Conservation (phyloP, 306 rosid species). For the Lotus japonicus region DNA sequence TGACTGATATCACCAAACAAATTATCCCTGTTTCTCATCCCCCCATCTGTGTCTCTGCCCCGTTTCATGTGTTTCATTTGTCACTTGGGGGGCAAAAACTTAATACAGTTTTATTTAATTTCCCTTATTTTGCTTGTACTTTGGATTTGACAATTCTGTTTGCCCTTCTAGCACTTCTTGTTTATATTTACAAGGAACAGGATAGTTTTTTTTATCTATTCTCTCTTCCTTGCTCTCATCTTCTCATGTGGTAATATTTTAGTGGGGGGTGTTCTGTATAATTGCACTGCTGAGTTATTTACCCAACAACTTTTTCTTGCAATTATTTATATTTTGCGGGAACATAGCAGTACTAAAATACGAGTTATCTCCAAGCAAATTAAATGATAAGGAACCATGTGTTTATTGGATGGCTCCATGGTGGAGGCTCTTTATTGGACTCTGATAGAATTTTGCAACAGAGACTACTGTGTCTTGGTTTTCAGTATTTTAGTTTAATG, state of each 20-base stretch:
- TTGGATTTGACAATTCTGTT: not conserved
- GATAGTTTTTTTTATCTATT: not conserved
- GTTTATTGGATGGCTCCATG: not conserved
- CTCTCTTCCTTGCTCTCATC: not conserved
- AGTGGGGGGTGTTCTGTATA: not conserved
- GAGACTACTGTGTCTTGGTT: not conserved
- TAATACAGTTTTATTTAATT: too few species aligned
- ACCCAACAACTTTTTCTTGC: not conserved
- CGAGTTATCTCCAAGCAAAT: not conserved
- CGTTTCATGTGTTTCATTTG: not conserved
- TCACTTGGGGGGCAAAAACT: too few species aligned
- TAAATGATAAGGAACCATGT: not conserved
- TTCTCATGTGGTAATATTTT: not conserved
- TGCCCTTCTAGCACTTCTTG: not conserved
- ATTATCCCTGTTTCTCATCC: not conserved
- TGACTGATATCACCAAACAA: slow-evolving; percentile 13
- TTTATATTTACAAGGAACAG: not conserved
- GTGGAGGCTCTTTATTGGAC: not conserved
- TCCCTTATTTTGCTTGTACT: not conserved
- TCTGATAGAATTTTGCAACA: not conserved
- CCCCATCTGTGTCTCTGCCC: not conserved
- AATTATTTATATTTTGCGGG: not conserved
- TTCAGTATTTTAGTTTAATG: not conserved
- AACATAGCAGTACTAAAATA: not conserved
- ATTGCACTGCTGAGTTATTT: not conserved